Evolutionary conservation across 495 filamentous ascomycete species (phyloP), one percentile per base, ranked within the genome.

Genomic region (Penicillium maclennaniae): DNA sequence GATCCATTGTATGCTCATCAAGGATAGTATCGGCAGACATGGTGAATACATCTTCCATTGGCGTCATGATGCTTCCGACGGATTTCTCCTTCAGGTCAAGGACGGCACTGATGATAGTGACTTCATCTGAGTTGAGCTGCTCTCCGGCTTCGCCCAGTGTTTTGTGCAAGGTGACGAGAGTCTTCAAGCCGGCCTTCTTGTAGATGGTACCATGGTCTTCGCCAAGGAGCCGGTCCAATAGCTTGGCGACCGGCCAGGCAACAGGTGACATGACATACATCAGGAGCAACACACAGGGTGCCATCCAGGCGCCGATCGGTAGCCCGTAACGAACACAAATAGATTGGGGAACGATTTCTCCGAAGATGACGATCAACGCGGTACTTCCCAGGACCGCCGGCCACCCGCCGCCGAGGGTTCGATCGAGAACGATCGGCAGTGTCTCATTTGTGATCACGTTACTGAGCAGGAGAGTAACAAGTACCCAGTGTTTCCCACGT

Each of bases 371-470:
- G 72, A 98, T 97, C 55, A 97, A 72, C 15, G 92, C 83, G 0
- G 93, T 98, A 75, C 88, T 90, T 58, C 92, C 88, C 36, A 97
- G 75, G 15, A 97, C 91, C 45, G 93, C 93, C 14, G 93, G 91
- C 81, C 92, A 92, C 46, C 93, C 93, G 50, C 93, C 95, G 38
- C 93, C 93, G 16, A 98, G 81, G 49, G 89, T 92, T 28, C 95
- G 81, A 70, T 98, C 93, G 15, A 98, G 80, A 19, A 97, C 88
- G 46, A 98, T 95, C 21, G 93, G 93, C 7, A 98, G 80, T 0
- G 93, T 93, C 72, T 97, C 93, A 70, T 98, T 98, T 45, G 95
- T 96, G 61, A 98, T 97, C 62, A 97, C 93, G 71, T 98, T 98
- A 60, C 90, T 88, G 45, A 98, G 74, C 4, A 98, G 81, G 27